Conservation (phyloP, 306 rosid genomes). For the Cicer yamashitae region DNA sequence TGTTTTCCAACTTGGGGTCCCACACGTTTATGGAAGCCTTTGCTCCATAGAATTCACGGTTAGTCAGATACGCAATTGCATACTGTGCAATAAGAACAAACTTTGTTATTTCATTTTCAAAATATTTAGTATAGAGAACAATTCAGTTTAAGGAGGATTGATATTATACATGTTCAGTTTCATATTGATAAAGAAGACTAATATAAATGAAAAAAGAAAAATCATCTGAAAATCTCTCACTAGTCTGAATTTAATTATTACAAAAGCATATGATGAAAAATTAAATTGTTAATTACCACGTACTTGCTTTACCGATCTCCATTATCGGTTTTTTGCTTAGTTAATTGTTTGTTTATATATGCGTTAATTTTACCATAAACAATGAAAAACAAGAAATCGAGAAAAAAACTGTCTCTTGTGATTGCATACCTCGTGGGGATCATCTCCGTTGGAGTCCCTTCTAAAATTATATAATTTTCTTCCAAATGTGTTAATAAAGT, state of each 20-base stretch:
- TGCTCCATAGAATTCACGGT: conserved; percentile 80
- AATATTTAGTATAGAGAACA: too few relatives aligned
- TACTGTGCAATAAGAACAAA: conserved; percentile 54
- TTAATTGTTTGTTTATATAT: too few relatives aligned
- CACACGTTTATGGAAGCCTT: conserved; percentile 89
- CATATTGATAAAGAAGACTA: too few relatives aligned
- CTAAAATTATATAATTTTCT: conserved; percentile 50
- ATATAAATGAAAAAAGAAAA: not conserved
- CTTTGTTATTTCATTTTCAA: not conserved
- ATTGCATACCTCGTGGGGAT: conserved; percentile 68
- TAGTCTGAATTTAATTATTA: too few relatives aligned
- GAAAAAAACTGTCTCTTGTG: conserved; percentile 2
- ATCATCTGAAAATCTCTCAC: not conserved
- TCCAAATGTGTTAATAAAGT: too few relatives aligned
- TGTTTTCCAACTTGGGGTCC: conserved; percentile 75
- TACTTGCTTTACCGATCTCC: conserved; percentile 25
- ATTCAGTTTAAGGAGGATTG: too few relatives aligned
- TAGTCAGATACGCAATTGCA: conserved; percentile 87
- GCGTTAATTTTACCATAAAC: not conserved
- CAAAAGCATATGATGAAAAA: not conserved
- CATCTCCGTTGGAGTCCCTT: conserved; percentile 67
- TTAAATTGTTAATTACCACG: conserved; percentile 1
- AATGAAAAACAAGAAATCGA: too few relatives aligned
- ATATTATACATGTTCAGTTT: too few relatives aligned
- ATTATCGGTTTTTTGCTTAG: too few relatives aligned